Conservation (phyloP, 129 eudicot genomes). For the Solidago caesia region DNA sequence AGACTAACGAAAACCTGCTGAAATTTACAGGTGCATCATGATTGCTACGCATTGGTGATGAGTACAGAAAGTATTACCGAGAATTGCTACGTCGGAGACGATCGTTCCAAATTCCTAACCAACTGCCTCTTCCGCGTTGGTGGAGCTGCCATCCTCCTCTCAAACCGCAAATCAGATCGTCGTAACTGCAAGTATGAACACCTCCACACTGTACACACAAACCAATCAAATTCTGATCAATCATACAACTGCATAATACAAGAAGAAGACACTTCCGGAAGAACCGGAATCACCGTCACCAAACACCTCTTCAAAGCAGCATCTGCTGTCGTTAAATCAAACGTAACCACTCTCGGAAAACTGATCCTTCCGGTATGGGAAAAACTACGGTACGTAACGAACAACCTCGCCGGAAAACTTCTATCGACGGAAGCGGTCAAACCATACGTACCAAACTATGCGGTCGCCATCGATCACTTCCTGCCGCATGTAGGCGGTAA, state of each 20-base stretch:
- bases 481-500: slow-evolving; percentile 65
- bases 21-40: slow-evolving; percentile 40
- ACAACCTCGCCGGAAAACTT: slow-evolving; percentile 22
- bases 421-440: slow-evolving; percentile 8
- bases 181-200: slow-evolving; percentile 50
- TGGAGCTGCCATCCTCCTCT: slow-evolving; percentile 62
- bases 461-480: slow-evolving; percentile 43
- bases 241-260: slow-evolving; percentile 55
- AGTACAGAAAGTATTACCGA: slow-evolving; percentile 57
- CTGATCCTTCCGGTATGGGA: slow-evolving; percentile 55
- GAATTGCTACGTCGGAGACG: slow-evolving; percentile 48
- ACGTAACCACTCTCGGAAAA: slow-evolving; percentile 38
- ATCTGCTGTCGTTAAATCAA: slow-evolving; percentile 33
- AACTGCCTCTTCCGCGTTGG: slow-evolving; percentile 60
- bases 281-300: slow-evolving; percentile 44
- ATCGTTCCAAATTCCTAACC: slow-evolving; percentile 42
- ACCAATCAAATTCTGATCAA: slow-evolving; percentile 40
- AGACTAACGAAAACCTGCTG: background rate
- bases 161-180: slow-evolving; percentile 35
- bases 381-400: slow-evolving; percentile 24
- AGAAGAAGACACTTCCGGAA: slow-evolving; percentile 48
- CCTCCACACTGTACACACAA: slow-evolving; percentile 50
- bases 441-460: slow-evolving; percentile 49
- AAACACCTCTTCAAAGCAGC: slow-evolving; percentile 56
- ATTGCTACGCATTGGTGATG: slow-evolving; percentile 56